Conservation (phyloP, 331 rosid genomes). For the Ulmus americana region DNA sequence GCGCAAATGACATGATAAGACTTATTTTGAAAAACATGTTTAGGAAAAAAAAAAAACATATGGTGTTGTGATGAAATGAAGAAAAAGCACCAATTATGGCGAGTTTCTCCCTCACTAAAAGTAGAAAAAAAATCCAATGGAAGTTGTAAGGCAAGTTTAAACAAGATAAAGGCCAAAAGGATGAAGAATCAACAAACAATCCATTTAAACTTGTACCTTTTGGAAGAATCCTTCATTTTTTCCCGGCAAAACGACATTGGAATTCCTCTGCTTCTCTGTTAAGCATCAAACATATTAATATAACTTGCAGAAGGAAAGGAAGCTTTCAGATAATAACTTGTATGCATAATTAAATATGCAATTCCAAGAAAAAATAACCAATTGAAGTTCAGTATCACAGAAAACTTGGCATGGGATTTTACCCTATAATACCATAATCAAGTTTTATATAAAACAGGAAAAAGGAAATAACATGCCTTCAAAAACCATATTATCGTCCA, state of each 20-base stretch:
- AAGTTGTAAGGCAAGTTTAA: not conserved
- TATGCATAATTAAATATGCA: not conserved
- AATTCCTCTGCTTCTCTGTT: slow-evolving; percentile 55
- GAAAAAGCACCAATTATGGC: not conserved
- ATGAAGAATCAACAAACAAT: slow-evolving; percentile 11
- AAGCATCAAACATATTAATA: slow-evolving; percentile 13
- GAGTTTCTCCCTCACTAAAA: not conserved
- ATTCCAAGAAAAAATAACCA: not conserved
- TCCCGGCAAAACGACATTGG: slow-evolving; percentile 43
- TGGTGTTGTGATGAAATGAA: not conserved
- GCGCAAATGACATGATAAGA: slow-evolving; percentile 6
- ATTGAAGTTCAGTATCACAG: not conserved
- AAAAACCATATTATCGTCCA: slow-evolving; percentile 55
- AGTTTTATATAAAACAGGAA: slow-evolving; percentile 13
- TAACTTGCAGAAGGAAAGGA: not conserved
- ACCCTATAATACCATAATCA: slow-evolving; percentile 7
- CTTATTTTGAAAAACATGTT: not conserved
- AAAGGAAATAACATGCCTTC: slow-evolving; percentile 48
- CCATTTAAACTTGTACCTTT: slow-evolving; percentile 47
- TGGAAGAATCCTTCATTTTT: slow-evolving; percentile 55
- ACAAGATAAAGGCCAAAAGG: not conserved
- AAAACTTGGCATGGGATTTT: not conserved
- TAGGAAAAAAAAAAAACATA: not conserved
- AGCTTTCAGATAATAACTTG: not conserved
- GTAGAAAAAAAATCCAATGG: not conserved